A percentile compares a stretch with the other conserved stretches of the same genome.
These are phyloP conservation scores for Globisporangium iwayamae DNA, from an alignment of 352 stramenopile species.

Conservation along the genomic window DNA sequence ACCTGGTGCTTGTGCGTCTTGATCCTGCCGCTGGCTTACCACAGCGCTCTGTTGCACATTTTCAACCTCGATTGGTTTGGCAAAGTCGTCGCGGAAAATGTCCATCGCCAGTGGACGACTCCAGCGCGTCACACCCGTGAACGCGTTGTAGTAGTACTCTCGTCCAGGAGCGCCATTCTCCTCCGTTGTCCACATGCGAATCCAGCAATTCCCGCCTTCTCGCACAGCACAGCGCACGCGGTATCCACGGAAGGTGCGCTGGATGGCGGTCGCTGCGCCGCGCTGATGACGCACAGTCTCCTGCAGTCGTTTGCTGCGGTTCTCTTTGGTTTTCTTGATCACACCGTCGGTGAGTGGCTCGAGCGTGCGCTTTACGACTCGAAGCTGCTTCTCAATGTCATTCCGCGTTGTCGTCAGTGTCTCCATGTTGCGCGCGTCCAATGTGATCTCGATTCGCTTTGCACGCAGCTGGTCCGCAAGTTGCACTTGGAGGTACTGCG, in stretches of 20 bases:
- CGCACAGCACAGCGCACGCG: conserved; percentile 60
- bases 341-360: conserved; percentile 85
- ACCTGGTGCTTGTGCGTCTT: neutral
- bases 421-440: conserved; percentile 55
- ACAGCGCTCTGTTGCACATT: neutral
- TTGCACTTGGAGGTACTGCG: conserved; percentile 91
- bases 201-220: conserved; percentile 79
- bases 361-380: conserved; percentile 68
- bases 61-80: conserved; percentile 24
- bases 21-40: neutral
- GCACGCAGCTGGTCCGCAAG: conserved; percentile 80
- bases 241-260: conserved; percentile 77
- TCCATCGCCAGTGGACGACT: conserved; percentile 66
- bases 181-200: conserved; percentile 34
- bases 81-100: conserved; percentile 66
- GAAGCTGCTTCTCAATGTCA: conserved; percentile 67
- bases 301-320: conserved; percentile 62
- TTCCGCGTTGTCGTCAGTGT: conserved; percentile 47
- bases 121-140: conserved; percentile 64
- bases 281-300: conserved; percentile 65
- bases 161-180: conserved; percentile 12
- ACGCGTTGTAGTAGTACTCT: conserved; percentile 82
- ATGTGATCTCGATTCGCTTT: conserved; percentile 60
- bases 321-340: conserved; percentile 69
- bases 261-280: conserved; percentile 64